These are phyloP conservation scores for Phaeotremella skinneri DNA, from an alignment of 768 basidiomycete species.

Conservation along the genomic window DNA sequence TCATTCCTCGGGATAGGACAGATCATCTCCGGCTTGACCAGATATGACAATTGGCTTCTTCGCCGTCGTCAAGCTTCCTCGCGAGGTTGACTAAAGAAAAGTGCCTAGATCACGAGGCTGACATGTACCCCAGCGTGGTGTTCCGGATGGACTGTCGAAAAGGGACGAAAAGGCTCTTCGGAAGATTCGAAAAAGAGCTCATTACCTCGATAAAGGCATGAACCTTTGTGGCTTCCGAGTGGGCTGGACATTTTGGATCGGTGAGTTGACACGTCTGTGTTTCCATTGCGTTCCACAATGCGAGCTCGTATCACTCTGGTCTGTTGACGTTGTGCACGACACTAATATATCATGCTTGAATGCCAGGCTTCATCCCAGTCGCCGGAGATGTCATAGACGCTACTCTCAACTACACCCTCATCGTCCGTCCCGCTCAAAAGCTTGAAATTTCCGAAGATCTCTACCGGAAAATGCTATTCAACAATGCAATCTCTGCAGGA, in stretches of 20 bases:
- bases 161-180: slow-evolving; percentile 73
- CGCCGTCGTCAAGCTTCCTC: background rate
- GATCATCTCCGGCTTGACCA: background rate
- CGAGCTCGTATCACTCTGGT: background rate
- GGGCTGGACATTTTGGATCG: slow-evolving; percentile 79
- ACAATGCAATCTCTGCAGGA: slow-evolving; percentile 67
- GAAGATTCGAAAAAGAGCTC: slow-evolving; percentile 71
- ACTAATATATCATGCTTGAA: background rate
- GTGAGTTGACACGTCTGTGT: slow-evolving; percentile 47
- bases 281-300: background rate
- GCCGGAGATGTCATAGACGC: slow-evolving; percentile 47
- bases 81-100: too few relatives aligned
- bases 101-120: background rate
- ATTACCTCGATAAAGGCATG: slow-evolving; percentile 85
- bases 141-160: slow-evolving; percentile 70
- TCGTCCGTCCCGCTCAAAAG: slow-evolving; percentile 70
- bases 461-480: slow-evolving; percentile 65
- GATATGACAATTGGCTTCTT: background rate
- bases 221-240: slow-evolving; percentile 73
- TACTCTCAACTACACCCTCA: slow-evolving; percentile 63
- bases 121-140: slow-evolving; percentile 60
- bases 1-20: too few relatives aligned
- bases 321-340: background rate
- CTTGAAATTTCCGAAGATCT: slow-evolving; percentile 73
- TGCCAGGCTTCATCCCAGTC: slow-evolving; percentile 43